A percentile compares a stretch with the other conserved stretches of the same genome.
phyloP scores from a whole-genome alignment of 306 rosid species.

The Lathyrus aphaca region DNA sequence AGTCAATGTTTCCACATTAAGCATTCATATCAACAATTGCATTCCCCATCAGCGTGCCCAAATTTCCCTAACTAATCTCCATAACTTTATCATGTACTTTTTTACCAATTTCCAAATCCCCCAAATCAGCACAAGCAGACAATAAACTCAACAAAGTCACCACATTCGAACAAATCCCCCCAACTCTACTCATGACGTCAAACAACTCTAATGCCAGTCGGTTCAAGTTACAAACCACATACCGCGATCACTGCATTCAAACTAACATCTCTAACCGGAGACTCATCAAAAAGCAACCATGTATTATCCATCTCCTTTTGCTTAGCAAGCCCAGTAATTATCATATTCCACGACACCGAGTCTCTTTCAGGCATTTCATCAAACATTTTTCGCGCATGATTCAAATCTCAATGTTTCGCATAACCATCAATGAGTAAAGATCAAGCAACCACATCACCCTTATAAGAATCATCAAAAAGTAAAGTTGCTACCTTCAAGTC shows the following conservation, averaged over 20 bases:
- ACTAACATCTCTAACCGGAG: slow-evolving; percentile 68
- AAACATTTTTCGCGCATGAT: slow-evolving; percentile 55
- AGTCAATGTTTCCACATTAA: slow-evolving; percentile 70
- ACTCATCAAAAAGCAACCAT: slow-evolving; percentile 65
- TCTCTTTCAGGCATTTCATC: slow-evolving; percentile 78
- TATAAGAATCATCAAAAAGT: slow-evolving; percentile 63
- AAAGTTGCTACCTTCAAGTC: slow-evolving; percentile 62
- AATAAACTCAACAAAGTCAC: slow-evolving; percentile 80
- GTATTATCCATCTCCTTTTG: slow-evolving; percentile 71
- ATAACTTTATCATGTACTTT: slow-evolving; percentile 55
- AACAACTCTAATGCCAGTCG: slow-evolving; percentile 67
- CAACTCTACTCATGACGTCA: slow-evolving; percentile 62
- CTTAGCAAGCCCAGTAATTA: slow-evolving; percentile 81
- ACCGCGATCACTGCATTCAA: slow-evolving; percentile 80
- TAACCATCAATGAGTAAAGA: slow-evolving; percentile 76
- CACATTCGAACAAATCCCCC: slow-evolving; percentile 63
- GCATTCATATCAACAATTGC: slow-evolving; percentile 81
- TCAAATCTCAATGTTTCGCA: slow-evolving; percentile 68
- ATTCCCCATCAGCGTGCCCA: slow-evolving; percentile 64
- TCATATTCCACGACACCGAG: slow-evolving; percentile 87
- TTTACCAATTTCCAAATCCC: slow-evolving; percentile 70
- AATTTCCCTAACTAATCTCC: slow-evolving; percentile 51
- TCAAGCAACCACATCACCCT: slow-evolving; percentile 73
- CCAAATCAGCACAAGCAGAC: slow-evolving; percentile 68
- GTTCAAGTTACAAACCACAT: slow-evolving; percentile 50